phyloP scores from a whole-genome alignment of 2,329 filamentous ascomycete genomes.

The Rosellinia necatrix region DNA sequence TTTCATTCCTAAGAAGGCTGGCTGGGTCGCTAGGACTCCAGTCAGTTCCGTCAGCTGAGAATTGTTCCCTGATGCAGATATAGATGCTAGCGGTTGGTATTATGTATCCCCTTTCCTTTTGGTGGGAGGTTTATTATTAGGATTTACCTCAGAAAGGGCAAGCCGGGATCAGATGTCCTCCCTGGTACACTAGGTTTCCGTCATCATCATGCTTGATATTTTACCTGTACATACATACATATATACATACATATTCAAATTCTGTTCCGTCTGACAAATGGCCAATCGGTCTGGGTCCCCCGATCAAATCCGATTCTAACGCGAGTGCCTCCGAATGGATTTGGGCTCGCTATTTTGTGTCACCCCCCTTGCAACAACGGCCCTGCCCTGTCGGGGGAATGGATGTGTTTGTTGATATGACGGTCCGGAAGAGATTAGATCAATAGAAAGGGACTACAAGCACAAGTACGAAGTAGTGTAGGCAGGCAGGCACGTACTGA shows the following conservation, averaged over 20 bases:
- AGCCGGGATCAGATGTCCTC: slow-evolving; percentile 9
- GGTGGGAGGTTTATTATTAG: slow-evolving; percentile 26
- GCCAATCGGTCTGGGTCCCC: not conserved
- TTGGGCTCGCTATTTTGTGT: too few species aligned
- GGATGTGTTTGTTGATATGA: not conserved
- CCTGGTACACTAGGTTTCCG: not conserved
- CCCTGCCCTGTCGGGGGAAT: not conserved
- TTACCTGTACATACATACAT: not conserved
- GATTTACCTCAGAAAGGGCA: slow-evolving; percentile 8
- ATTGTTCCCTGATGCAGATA: not conserved
- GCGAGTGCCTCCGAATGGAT: not conserved
- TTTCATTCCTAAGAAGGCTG: slow-evolving; percentile 4
- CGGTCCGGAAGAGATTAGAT: not conserved
- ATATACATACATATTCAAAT: not conserved
- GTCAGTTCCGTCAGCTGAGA: slow-evolving; percentile 18
- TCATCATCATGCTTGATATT: not conserved
- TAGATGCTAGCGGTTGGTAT: slow-evolving; percentile 2
- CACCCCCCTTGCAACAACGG: too few species aligned
- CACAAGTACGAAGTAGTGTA: not conserved
- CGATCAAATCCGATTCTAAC: slow-evolving; percentile 14
- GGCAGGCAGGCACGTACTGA: too few species aligned
- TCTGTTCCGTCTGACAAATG: slow-evolving; percentile 20
- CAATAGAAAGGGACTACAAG: not conserved
- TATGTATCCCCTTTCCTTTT: too few species aligned
- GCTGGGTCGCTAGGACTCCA: slow-evolving; percentile 12